A percentile compares a stretch with the other conserved stretches of the same genome.
These are phyloP conservation scores for Zizania latifolia DNA, from an alignment of 176 grass and related monocot genomes.

Conservation along the genomic window DNA sequence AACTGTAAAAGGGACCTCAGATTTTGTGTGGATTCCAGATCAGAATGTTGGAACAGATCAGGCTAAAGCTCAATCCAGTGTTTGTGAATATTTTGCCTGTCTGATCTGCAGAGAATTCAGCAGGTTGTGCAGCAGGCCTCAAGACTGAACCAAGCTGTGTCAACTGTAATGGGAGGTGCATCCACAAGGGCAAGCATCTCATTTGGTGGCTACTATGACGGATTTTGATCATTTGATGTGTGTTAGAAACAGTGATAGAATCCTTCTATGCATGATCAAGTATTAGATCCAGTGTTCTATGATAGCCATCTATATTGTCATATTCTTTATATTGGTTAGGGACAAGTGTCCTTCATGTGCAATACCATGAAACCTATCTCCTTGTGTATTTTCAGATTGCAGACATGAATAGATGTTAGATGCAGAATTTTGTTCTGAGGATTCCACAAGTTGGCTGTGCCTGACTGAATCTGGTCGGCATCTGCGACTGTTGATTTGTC, in stretches of 20 bases:
- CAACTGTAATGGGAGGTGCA: constrained; percentile 52
- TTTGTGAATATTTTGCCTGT: not conserved
- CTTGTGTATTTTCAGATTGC: not conserved
- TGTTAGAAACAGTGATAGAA: not conserved
- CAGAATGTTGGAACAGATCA: too few relatives aligned
- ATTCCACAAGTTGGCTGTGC: not conserved
- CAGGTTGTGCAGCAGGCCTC: constrained; percentile 52
- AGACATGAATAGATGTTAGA: not conserved
- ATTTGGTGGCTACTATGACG: constrained; percentile 60
- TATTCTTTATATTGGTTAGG: constrained; percentile 6
- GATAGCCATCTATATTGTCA: not conserved
- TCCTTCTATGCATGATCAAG: not conserved
- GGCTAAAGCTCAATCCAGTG: too few relatives aligned
- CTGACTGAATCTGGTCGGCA: not conserved
- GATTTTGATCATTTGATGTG: constrained; percentile 57
- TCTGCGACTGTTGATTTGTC: constrained; percentile 5
- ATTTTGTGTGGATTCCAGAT: not conserved
- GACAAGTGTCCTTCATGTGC: not conserved
- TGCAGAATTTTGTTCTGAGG: not conserved
- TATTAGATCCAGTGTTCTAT: not conserved
- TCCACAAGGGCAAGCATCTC: constrained; percentile 60
- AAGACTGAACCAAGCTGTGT: constrained; percentile 69
- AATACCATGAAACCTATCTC: not conserved
- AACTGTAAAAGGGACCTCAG: not conserved
- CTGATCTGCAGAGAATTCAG: constrained; percentile 58